These are phyloP conservation scores for Melampsora larici-populina DNA, from an alignment of 1,284 basidiomycete species.

Conservation along the genomic window DNA sequence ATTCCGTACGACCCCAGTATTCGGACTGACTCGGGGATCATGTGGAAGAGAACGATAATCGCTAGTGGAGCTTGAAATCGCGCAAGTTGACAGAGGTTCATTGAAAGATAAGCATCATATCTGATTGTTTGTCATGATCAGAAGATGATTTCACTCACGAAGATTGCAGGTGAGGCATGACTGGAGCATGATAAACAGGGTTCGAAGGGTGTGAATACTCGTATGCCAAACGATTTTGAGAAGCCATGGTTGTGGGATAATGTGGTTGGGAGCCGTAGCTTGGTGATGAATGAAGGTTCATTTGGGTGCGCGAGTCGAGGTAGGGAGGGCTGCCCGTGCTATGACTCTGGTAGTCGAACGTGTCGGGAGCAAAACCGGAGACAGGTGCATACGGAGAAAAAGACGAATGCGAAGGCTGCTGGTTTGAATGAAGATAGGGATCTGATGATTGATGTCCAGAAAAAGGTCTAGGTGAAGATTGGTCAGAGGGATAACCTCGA, in stretches of 20 bases:
- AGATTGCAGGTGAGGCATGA: background rate
- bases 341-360: background rate
- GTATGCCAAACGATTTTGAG: too few species aligned
- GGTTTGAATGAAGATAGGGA: background rate
- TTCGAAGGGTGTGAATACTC: background rate
- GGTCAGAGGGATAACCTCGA: background rate
- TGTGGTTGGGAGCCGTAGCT: background rate
- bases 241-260: background rate
- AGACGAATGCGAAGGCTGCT: background rate
- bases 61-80: too few species aligned
- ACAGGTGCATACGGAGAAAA: background rate
- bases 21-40: background rate
- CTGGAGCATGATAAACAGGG: background rate
- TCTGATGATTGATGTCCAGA: slow-evolving; percentile 1
- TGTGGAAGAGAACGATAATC: background rate
- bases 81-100: too few species aligned
- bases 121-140: background rate
- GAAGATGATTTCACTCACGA: background rate
- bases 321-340: background rate
- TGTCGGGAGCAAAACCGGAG: background rate
- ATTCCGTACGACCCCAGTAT: background rate
- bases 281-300: background rate
- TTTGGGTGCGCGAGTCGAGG: background rate
- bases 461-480: background rate
- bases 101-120: too few species aligned